Conservation (phyloP, 306 rosid species). For the Morella rubra region DNA sequence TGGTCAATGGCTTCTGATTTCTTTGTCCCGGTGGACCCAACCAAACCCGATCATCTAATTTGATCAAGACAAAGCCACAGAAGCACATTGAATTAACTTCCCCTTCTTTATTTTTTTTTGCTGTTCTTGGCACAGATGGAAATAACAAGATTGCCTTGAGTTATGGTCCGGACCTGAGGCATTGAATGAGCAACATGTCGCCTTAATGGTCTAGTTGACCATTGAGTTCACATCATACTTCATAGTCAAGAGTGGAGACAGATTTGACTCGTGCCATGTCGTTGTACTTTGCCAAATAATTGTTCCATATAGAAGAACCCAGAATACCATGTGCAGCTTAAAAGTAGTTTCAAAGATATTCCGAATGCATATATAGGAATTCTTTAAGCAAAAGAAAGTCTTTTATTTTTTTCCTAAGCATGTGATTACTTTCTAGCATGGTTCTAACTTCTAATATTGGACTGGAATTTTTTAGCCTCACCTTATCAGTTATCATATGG, state of each 20-base stretch:
- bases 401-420: constrained; percentile 4
- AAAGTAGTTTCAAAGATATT: neutral
- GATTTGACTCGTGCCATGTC: neutral
- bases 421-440: constrained; percentile 12
- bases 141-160: neutral
- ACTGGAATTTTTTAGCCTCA: too few species aligned
- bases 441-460: constrained; percentile 10
- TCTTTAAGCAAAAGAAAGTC: neutral
- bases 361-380: neutral
- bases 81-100: too few species aligned
- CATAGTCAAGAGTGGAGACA: neutral
- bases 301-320: neutral
- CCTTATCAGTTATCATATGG: too few species aligned
- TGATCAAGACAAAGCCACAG: neutral
- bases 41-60: constrained; percentile 3
- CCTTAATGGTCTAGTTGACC: neutral
- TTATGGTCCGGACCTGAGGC: neutral
- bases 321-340: neutral
- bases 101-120: too few species aligned
- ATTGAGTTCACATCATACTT: neutral
- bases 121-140: neutral
- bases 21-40: constrained; percentile 26
- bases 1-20: constrained; percentile 3
- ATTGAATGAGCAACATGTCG: neutral
- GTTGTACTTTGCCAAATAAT: neutral